phyloP scores from a whole-genome alignment of 2,329 filamentous ascomycete species.

The Monosporascus ibericus region DNA sequence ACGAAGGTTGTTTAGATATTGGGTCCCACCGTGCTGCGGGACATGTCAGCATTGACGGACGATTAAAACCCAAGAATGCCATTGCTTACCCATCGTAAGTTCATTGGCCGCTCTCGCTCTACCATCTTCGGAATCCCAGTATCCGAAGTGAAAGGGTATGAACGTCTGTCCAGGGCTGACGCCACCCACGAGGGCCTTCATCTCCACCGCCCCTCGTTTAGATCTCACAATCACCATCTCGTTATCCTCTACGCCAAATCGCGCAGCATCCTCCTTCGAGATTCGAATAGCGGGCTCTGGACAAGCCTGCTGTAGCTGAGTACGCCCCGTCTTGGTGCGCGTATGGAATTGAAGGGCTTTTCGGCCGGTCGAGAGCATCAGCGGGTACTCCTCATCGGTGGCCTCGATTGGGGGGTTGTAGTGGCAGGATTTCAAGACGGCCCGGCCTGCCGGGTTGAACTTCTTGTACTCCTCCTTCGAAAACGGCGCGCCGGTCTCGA shows the following conservation, averaged over 20 bases:
- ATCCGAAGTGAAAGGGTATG: conserved; percentile 33
- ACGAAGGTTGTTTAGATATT: conserved; percentile 30
- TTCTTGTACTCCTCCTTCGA: conserved; percentile 23
- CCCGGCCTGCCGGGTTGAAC: conserved; percentile 26
- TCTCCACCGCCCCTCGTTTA: conserved; percentile 23
- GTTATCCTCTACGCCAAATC: conserved; percentile 17
- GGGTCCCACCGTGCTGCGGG: conserved; percentile 22
- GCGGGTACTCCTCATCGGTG: conserved; percentile 25
- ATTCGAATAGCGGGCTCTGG: conserved; percentile 24
- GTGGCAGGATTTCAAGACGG: conserved; percentile 28
- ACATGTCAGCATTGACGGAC: not conserved
- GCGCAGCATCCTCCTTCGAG: conserved; percentile 22
- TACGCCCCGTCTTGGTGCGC: conserved; percentile 29
- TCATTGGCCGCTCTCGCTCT: conserved; percentile 29
- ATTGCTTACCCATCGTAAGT: conserved; percentile 25
- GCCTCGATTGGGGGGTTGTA: conserved; percentile 24
- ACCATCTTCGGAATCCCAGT: conserved; percentile 28
- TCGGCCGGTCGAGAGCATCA: conserved; percentile 27
- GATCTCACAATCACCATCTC: conserved; percentile 27
- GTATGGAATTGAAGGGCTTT: conserved; percentile 31
- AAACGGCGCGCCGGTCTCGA: conserved; percentile 29
- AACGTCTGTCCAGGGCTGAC: conserved; percentile 27
- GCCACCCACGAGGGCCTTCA: conserved; percentile 22
- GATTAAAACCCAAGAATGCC: not conserved
- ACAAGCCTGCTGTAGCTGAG: conserved; percentile 23